Evolutionary conservation across 176 grass and related monocot genomes (phyloP).

Genomic region (Paspalum notatum): DNA sequence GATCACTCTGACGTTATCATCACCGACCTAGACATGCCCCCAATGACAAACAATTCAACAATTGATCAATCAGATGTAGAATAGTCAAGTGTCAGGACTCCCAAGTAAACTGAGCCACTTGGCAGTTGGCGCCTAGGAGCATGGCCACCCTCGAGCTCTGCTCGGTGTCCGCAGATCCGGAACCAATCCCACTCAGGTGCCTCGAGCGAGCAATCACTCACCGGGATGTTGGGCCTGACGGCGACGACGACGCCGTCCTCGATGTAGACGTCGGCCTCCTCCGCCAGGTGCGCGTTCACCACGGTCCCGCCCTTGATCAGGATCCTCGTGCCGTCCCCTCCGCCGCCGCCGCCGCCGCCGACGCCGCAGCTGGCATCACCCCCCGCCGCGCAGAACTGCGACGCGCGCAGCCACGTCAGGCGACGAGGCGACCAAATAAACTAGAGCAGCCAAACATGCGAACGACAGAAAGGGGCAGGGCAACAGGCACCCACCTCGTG

Average conservation of each 20-base stretch:
- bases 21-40: conserved; percentile 62
- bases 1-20: conserved; percentile 74
- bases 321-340: conserved; percentile 61
- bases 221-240: conserved; percentile 74
- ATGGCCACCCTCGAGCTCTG: background rate
- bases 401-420: background rate
- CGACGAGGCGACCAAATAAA: conserved; percentile 10
- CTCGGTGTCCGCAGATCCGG: conserved; percentile 13
- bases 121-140: background rate
- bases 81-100: conserved; percentile 8
- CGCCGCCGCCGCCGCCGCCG: conserved; percentile 40
- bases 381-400: conserved; percentile 60
- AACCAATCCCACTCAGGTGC: background rate
- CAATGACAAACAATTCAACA: too few relatives aligned
- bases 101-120: background rate
- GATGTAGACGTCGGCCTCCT: conserved; percentile 86
- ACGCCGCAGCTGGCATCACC: conserved; percentile 25
- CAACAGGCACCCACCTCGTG: too few relatives aligned
- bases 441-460: background rate
- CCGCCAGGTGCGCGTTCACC: conserved; percentile 85
- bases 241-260: conserved; percentile 83
- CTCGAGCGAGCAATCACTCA: conserved; percentile 29
- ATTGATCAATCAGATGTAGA: background rate
- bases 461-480: background rate
- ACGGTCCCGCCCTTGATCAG: conserved; percentile 95